These are phyloP conservation scores for Rutstroemia sp. DNA, from an alignment of 2,329 filamentous ascomycete genomes.

Conservation along the genomic window DNA sequence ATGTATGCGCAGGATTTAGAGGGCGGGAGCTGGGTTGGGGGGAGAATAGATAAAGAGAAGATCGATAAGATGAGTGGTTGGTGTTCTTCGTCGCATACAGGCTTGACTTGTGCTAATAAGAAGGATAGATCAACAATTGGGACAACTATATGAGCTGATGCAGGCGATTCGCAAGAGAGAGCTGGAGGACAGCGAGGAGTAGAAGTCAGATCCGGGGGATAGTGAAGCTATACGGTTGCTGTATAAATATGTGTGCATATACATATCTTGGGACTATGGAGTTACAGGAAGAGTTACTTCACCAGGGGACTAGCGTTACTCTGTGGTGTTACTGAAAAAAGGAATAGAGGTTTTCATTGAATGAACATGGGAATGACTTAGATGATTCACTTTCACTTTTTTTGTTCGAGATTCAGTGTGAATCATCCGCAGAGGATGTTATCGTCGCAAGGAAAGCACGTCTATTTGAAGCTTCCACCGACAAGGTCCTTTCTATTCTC, in stretches of 20 bases:
- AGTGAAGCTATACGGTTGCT: background rate
- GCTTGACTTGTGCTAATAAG: constrained; percentile 3
- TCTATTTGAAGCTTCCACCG: too few species aligned
- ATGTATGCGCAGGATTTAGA: constrained; percentile 88
- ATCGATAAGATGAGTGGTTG: constrained; percentile 89
- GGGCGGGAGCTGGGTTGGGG: constrained; percentile 76
- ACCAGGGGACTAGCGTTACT: constrained; percentile 2
- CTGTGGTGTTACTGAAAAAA: background rate
- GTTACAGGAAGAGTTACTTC: background rate
- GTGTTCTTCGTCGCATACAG: background rate
- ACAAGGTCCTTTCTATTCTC: too few species aligned
- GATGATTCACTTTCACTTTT: background rate
- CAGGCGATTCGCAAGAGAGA: constrained; percentile 54
- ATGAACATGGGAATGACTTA: background rate
- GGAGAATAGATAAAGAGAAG: constrained; percentile 75
- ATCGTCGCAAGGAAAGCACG: background rate
- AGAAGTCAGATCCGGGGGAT: background rate
- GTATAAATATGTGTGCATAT: constrained; percentile 7
- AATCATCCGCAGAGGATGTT: background rate
- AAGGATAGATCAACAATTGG: constrained; percentile 74
- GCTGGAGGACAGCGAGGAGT: constrained; percentile 2
- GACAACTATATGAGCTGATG: constrained; percentile 92
- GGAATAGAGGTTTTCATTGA: background rate
- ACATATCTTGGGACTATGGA: background rate
- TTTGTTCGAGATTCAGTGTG: background rate